Evolutionary conservation across 805 yeast genomes (phyloP).

Genomic region (Yueomyces sinensis): DNA sequence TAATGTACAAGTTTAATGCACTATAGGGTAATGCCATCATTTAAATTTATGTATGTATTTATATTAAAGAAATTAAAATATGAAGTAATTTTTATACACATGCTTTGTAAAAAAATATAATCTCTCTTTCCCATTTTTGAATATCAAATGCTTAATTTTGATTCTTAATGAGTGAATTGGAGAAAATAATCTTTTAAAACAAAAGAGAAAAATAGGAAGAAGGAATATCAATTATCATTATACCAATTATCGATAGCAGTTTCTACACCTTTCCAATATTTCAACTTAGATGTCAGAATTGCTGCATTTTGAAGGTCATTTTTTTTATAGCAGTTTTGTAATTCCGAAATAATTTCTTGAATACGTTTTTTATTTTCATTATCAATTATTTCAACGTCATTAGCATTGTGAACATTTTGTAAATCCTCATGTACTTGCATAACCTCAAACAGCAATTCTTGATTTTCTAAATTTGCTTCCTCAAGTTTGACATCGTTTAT

Average conservation of each 20-base stretch:
- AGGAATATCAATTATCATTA: conserved; percentile 16
- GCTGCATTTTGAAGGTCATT: conserved; percentile 49
- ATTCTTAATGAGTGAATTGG: too few relatives aligned
- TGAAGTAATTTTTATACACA: conserved; percentile 2
- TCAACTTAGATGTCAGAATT: conserved; percentile 53
- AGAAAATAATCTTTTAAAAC: too few relatives aligned
- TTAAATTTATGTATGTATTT: not conserved
- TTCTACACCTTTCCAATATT: conserved; percentile 74
- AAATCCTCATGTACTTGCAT: conserved; percentile 76
- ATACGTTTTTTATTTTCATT: conserved; percentile 48
- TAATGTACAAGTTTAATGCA: too few relatives aligned
- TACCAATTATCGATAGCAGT: conserved; percentile 66
- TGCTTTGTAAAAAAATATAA: conserved; percentile 2
- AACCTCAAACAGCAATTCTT: conserved; percentile 56
- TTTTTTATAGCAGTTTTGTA: conserved; percentile 34
- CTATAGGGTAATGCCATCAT: too few relatives aligned
- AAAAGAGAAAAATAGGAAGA: too few relatives aligned
- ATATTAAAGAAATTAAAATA: not conserved
- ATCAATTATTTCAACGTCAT: conserved; percentile 41
- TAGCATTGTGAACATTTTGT: conserved; percentile 47
- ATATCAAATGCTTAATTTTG: too few relatives aligned
- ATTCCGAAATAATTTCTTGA: conserved; percentile 27
- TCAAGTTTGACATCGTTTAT: conserved; percentile 39
- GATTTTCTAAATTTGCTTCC: conserved; percentile 41
- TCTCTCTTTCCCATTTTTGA: too few relatives aligned